Conservation (phyloP, 2,329 filamentous ascomycete genomes). For the Biscogniauxia marginata region DNA sequence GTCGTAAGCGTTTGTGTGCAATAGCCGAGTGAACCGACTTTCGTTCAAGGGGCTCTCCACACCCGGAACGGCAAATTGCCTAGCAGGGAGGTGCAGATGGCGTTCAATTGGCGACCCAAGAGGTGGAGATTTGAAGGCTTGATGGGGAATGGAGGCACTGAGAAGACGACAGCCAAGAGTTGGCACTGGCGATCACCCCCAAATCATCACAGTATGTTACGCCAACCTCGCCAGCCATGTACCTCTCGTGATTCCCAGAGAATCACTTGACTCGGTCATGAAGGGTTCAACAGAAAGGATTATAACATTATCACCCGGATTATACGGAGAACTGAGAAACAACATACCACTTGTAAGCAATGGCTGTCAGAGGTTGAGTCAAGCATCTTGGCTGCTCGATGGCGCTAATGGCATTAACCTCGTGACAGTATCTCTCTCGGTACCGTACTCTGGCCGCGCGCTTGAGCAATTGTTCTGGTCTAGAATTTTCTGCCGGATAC, state of each 20-base stretch:
- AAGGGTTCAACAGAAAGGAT: background rate
- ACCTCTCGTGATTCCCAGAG: background rate
- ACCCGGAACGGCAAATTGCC: conserved; percentile 4
- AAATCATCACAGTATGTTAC: background rate
- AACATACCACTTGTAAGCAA: background rate
- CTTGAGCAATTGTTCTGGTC: background rate
- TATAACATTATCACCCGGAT: background rate
- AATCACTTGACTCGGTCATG: background rate
- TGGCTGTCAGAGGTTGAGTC: background rate
- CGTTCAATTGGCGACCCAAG: background rate
- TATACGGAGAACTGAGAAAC: background rate
- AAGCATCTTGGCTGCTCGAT: background rate
- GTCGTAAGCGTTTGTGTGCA: background rate
- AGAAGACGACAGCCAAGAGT: background rate
- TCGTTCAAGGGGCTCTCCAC: conserved; percentile 11
- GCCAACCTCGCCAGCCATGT: background rate
- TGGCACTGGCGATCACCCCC: background rate
- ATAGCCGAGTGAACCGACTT: conserved; percentile 1
- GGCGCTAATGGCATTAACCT: background rate
- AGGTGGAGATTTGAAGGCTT: background rate
- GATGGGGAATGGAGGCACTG: background rate
- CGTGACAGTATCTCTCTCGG: background rate
- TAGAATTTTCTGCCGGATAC: background rate
- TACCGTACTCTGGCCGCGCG: background rate
- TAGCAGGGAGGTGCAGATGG: background rate